These are phyloP conservation scores for Phytophthora pseudosyringae DNA, from an alignment of 352 stramenopile species.

Conservation along the genomic window DNA sequence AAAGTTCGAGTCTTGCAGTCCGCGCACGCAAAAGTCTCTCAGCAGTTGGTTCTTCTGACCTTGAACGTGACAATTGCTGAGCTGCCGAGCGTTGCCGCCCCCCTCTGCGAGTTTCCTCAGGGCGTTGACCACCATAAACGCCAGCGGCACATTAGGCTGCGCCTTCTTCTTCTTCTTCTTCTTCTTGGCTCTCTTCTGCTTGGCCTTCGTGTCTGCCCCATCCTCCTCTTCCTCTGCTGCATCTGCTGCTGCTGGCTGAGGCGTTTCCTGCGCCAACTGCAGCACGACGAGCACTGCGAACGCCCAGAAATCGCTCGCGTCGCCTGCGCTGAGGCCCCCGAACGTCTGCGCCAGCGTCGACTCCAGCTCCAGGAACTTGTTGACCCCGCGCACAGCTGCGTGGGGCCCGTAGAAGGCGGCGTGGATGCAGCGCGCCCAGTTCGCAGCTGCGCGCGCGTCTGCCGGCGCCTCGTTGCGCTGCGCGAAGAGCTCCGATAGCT, in stretches of 20 bases:
- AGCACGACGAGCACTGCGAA: constrained; percentile 52
- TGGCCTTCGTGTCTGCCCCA: not conserved
- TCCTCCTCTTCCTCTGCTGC: not conserved
- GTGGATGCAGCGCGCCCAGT: constrained; percentile 36
- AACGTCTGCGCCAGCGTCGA: constrained; percentile 40
- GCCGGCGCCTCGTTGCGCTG: not conserved
- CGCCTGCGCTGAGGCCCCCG: constrained; percentile 7
- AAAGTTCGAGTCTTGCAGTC: constrained; percentile 22
- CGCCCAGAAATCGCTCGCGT: constrained; percentile 32
- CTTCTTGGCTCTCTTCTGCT: constrained; percentile 23
- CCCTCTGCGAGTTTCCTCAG: constrained; percentile 44
- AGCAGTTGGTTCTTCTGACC: constrained; percentile 36
- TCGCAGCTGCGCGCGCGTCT: constrained; percentile 1
- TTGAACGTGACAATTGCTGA: constrained; percentile 13
- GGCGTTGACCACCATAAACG: constrained; percentile 64
- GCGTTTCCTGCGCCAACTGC: constrained; percentile 36
- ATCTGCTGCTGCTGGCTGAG: not conserved
- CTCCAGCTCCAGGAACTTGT: constrained; percentile 70
- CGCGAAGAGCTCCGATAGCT: constrained; percentile 13
- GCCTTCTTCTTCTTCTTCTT: constrained; percentile 38
- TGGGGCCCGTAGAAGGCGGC: constrained; percentile 39
- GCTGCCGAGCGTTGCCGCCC: constrained; percentile 1
- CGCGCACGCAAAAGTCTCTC: constrained; percentile 36
- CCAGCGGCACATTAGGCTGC: constrained; percentile 60
- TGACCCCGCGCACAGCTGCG: constrained; percentile 23